Evolutionary conservation across 345 rosid species (phyloP), one percentile per base, ranked within the genome.

Genomic region (Anacardium occidentale): DNA sequence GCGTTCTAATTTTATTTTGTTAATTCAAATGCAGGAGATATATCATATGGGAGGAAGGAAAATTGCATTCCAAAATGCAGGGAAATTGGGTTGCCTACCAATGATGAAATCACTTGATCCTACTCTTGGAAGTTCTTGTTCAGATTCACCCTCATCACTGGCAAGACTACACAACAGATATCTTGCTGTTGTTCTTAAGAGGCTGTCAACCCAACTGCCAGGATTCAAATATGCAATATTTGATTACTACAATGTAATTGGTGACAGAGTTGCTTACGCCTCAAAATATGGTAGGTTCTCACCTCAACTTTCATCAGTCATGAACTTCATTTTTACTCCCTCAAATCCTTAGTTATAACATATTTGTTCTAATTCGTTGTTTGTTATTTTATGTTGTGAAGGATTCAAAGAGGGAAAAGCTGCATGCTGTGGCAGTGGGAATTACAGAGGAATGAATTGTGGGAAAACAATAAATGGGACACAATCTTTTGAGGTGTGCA

Each of bases 81-180:
- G 78, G 58, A 82, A 83, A 5, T 21, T 83, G 69, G 84, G 86
- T 72, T 83, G 84, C 62, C 50, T 75, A n/a, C 86, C 84, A 1
- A 25, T 47, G 15, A 61, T 24, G 7, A 75, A 73, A 72, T 58
- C 68, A 69, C 51, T 0, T 64, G 4, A 12, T 13, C 62, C 42
- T 20, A 45, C 57, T 3, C 52, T 66, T n/a, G 61, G 72, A 5
- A 50, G 56, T 32, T 40, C 40, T 20, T 79, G 80, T 25, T 67
- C 37, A 13, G 73, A 71, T 53, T 21, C 11, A 50, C 58, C 63
- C 65, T 66, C 64, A 32, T 70, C 68, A 52, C 70, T 72, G 25
- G 86, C 68, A 25, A 67, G 61, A 47, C 71, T 65, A 44, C 82
- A 80, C 82, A 83, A 83, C 40, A 69, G 26, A 7, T 65, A 20